Evolutionary conservation across 371 early-diverging fungal species (phyloP), one percentile per base, ranked within the genome.

Genomic region (Nematocida ironsii): DNA sequence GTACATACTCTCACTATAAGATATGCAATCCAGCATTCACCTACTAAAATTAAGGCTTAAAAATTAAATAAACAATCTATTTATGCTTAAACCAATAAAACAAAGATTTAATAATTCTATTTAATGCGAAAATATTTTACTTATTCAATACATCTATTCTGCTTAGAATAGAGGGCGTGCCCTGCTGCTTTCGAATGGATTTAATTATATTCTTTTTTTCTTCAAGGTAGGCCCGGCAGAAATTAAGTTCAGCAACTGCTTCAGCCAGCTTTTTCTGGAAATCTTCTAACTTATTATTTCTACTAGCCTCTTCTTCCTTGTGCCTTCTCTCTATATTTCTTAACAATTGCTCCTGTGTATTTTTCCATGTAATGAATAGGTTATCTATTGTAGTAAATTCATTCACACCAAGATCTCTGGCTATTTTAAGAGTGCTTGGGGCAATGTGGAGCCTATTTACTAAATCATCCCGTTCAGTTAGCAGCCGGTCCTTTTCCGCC

Each of bases 201-300:
- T 78, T 78, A 39, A 78, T 78, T 4, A 78, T 54, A 18, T 45
- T n/a, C 42, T 78, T 78, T 60, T 78, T 78, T 58, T 78, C 58
- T 62, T 78, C 71, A 5, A 78, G 71, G 40, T 78, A 78, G 5
- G 16, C 20, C 20, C 67, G 45, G 71, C 80, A 78, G 40, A 61
- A 33, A 45, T 68, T 7, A 7, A 78, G 71, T 61, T 78, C 80
- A 2, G 70, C 33, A 7, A 78, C 47, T 13, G 80, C 80, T 5
- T 40, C 64, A 33, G 70, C 16, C 57, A 78, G 72, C 72, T 78
- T 78, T 6, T 18, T 70, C 55, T 78, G 80, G 62, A 78, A 78
- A 58, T 67, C 70, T 3, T 78, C 70, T 20, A 78, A 9, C 42
- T 78, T 78, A 3, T 23, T n/a, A 39, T 42, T 57, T 78, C 80